Evolutionary conservation across 768 basidiomycete species (phyloP), one percentile per base, ranked within the genome.

Genomic region (Asterophora lycoperdoides): DNA sequence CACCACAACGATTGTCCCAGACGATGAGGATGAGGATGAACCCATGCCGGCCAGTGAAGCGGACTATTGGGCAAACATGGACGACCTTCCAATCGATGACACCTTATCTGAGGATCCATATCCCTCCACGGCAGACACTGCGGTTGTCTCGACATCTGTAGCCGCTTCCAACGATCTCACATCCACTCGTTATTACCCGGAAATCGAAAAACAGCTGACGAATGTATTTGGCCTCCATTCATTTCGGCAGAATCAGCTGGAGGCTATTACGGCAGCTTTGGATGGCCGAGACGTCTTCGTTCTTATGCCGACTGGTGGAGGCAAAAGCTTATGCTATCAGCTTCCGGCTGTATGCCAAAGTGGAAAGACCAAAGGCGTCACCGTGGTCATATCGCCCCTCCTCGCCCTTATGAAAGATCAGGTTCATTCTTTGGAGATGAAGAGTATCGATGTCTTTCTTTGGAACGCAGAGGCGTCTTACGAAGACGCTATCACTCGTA

Each of bases 221-320:
- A 56, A 65, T 7, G 72, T 78, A 0, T 98, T 97, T 66, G 69
- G 70, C 5, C 72, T 97, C 11, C 57, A 75, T 0, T 58, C 62
- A 1, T 98, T 98, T 65, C 80, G 95, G 29, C 67, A 65, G 11
- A 89, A 97, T 65, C 96, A 98, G 61, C 75, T 93, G 34, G 84
- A 89, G 59, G 92, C 89, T 1, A 88, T 98, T 54, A 77, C 80
- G 37, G 86, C 86, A 13, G 83, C 88, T 0, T 69, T 99, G 64
- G 72, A 75, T 1, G 92, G 87, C 7, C 79, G 74, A 46, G 95
- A 98, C 60, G 90, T 92, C 14, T 93, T 98, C 56, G 90, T 97
- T 14, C 76, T 98, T 7, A 94, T 97, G 82, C 96, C 96, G 1
- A 99, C 96, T 1, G 93, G 93, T 30, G 93, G 93, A 4, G 92